A percentile compares a stretch with the other conserved stretches of the same genome.
Conservation (phyloP, 371 early-diverging fungal species). For the Rhizopus sp. region DNA sequence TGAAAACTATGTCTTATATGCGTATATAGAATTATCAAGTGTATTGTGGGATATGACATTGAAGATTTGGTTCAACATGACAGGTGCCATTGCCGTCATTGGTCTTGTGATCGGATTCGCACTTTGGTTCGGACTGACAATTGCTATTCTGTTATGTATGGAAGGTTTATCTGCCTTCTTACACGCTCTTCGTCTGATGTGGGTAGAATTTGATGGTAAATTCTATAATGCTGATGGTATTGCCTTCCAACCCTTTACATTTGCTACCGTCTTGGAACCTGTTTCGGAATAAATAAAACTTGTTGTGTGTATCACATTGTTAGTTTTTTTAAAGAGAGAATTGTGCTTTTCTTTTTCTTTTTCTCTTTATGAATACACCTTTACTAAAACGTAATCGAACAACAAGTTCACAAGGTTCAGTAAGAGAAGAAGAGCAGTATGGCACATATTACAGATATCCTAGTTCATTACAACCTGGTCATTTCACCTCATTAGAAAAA, state of each 20-base stretch:
- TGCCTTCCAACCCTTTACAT: constrained; percentile 52
- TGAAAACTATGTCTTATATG: constrained; percentile 1
- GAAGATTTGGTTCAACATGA: constrained; percentile 62
- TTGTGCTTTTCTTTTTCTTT: not conserved
- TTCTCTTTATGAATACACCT: not conserved
- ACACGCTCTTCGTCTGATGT: constrained; percentile 99
- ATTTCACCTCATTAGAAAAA: constrained; percentile 51
- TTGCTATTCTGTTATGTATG: constrained; percentile 92
- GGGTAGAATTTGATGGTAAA: constrained; percentile 99
- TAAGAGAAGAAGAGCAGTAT: constrained; percentile 18
- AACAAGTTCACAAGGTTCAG: not conserved
- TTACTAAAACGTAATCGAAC: constrained; percentile 1
- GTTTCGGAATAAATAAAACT: not conserved
- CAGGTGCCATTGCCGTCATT: constrained; percentile 57
- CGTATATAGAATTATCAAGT: constrained; percentile 85
- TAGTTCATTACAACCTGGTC: constrained; percentile 44
- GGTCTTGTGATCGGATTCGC: constrained; percentile 74
- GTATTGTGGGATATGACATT: constrained; percentile 98
- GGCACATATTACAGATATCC: constrained; percentile 40
- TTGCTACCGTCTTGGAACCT: constrained; percentile 30
- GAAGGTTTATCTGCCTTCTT: constrained; percentile 99
- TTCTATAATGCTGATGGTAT: constrained; percentile 79
- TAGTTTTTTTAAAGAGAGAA: not conserved
- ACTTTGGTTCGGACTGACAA: constrained; percentile 86
- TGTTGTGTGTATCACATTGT: not conserved